Evolutionary conservation across 2,329 filamentous ascomycete genomes (phyloP).

Genomic region (Fusarium sp.): DNA sequence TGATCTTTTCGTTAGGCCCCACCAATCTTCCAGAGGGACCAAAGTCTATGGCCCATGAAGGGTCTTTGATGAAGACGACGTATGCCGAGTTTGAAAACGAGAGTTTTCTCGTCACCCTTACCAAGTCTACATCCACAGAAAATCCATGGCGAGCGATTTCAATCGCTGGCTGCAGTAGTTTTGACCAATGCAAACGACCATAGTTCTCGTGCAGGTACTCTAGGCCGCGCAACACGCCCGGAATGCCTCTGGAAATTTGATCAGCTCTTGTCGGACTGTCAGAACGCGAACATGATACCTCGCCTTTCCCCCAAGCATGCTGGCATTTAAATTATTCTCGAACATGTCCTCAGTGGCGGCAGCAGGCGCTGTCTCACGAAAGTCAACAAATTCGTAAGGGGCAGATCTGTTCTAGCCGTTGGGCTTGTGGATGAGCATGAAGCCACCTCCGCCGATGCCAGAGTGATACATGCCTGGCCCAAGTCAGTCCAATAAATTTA

Average conservation of each 20-base stretch:
- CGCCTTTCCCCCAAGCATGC: conserved; percentile 76
- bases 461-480: conserved; percentile 73
- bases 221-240: conserved; percentile 78
- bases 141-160: conserved; percentile 79
- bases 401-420: conserved; percentile 59
- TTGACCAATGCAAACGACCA: conserved; percentile 71
- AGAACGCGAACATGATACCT: conserved; percentile 62
- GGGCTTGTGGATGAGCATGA: conserved; percentile 75
- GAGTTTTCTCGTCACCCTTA: conserved; percentile 76
- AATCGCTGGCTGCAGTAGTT: conserved; percentile 76
- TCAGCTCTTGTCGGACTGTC: accelerated
- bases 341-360: conserved; percentile 87
- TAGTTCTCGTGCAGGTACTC: conserved; percentile 78
- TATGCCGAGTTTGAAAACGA: conserved; percentile 71
- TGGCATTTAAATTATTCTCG: conserved; percentile 71
- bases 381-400: conserved; percentile 82
- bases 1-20: conserved; percentile 76
- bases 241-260: conserved; percentile 64
- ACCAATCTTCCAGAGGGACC: conserved; percentile 77
- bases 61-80: conserved; percentile 73
- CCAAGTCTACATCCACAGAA: too few relatives aligned
- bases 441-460: conserved; percentile 83
- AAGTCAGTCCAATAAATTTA: too few relatives aligned
- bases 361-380: conserved; percentile 84
- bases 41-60: conserved; percentile 85